Base-by-base conservation (phyloP, 139 green algal species). In the Mychonastes homosphaera region DNA sequence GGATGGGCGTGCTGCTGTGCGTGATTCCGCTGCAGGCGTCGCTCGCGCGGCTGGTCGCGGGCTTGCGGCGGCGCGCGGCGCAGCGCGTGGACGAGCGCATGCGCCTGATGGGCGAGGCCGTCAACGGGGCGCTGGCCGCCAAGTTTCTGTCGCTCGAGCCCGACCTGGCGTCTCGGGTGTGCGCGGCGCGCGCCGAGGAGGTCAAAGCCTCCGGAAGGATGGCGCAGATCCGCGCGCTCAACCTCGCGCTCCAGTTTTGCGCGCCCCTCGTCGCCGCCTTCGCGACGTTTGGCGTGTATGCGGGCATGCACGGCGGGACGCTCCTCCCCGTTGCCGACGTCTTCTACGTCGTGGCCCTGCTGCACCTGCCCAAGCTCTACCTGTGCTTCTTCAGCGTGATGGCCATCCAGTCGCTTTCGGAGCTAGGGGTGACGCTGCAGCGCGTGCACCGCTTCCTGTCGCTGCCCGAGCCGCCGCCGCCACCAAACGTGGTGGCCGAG, bases 21-120 rank as follows among this genome's bases (percentile, higher is more conserved):
- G 65, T 90, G 44, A 86, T 92, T 23, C 84, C 82, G 2, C 4
- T 80, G 16, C 83, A 90, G 74, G 75, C 41, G 6, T 30, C 53
- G 26, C 70, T 91, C 52, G 76, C 73, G 55, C 72, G 70, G 3
- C 74, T 72, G 39, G 79, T 91, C 27, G 73, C 63, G 3, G 56
- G 53, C 1, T 64, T 90, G 39, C 56, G 71, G 24, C 35, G 57
- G 13, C 34, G 44, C 57, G 72, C 59, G 7, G 69, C 69, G 29
- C 40, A 38, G 8, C 45, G 54, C 26, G 88, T 85, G 4, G 87
- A 95, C 62, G 82, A 91, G 74, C 75, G 87, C 1, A 84, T 93
- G 38, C 71, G 79, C 18, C 73, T 93, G 44, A 75, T 75, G 21
- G 67, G 77, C 1, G 74, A 85, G 54, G 66, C 79, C 47, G 73